Percentiles rank a stretch among this genome's conserved stretches.
Conservation (phyloP, 768 basidiomycete genomes). For the Wakefieldia striispora region DNA sequence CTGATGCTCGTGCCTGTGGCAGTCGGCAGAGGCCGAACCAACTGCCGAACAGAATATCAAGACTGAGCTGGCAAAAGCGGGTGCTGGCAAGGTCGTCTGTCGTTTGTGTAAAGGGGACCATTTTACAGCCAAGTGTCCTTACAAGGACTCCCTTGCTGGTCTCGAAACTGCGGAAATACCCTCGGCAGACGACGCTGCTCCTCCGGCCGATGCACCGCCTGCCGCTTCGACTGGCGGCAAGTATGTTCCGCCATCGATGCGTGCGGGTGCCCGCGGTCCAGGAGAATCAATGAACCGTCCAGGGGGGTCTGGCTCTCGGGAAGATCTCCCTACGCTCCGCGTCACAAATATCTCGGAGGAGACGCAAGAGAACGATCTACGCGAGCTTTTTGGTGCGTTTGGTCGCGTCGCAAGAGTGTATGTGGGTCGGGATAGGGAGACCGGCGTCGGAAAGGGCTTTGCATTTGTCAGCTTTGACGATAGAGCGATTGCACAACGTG, state of each 20-base stretch:
- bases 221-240: conserved; percentile 58
- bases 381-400: conserved; percentile 86
- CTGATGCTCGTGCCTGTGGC: neutral
- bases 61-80: conserved; percentile 63
- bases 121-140: conserved; percentile 98
- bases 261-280: conserved; percentile 60
- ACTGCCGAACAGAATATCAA: conserved; percentile 66
- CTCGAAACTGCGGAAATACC: conserved; percentile 56
- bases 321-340: conserved; percentile 94
- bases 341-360: conserved; percentile 97
- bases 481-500: conserved; percentile 71
- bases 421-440: conserved; percentile 92
- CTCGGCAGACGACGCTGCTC: conserved; percentile 35
- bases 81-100: conserved; percentile 87
- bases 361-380: conserved; percentile 89
- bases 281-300: conserved; percentile 68
- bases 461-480: conserved; percentile 97
- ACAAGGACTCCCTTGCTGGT: conserved; percentile 88
- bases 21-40: conserved; percentile 68
- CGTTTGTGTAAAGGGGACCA: conserved; percentile 95
- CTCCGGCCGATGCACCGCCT: conserved; percentile 32
- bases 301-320: conserved; percentile 56
- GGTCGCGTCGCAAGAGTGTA: conserved; percentile 87
- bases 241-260: conserved; percentile 94
- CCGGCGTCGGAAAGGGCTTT: conserved; percentile 93